Evolutionary conservation across 352 stramenopile species (phyloP), one percentile per base, ranked within the genome.

Genomic region (Pelagophyceae sp.): DNA sequence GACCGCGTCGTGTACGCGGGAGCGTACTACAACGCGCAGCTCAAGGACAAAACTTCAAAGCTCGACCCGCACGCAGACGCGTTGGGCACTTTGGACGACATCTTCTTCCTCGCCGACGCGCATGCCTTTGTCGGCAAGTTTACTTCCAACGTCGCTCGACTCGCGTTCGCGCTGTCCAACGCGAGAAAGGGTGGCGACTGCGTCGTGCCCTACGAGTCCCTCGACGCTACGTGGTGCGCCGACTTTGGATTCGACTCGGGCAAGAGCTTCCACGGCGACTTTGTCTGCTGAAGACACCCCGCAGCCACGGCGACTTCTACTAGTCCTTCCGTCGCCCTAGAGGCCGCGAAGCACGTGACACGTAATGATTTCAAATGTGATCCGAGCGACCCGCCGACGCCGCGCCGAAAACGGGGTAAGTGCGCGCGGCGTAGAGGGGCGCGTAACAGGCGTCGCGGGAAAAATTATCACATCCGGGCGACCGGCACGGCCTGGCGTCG

Each of bases 141-240:
- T 37, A 60, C 67, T 11, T 74, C 67, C 67, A 74, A 74, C 38
- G 38, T 74, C 35, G 67, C 33, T 0, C 33, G 67, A 2, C 38
- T 74, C 35, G 67, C 67, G 17, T 32, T 74, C 67, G 67, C 67
- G 2, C 67, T 74, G 15, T 51, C 33, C 20, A 74, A 74, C 67
- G 67, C 67, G 23, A n/a, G 33, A 23, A 50, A 58, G 35, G 67
- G 67, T 31, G 67, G 67, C 67, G 67, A 74, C 67, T 74, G 67
- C 38, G 38, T 74, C 67, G 38, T 37, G 35, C 67, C 67, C 23
- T 74, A 40, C 67, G 67, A 74, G 31, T 74, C 67, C 33, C 67
- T 74, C 33, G 67, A 74, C 67, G 33, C 67, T 1, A 58, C 67
- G 35, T 74, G 67, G 67, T 74, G 67, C 67, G 33, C 67, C 67